Evolutionary conservation across 2,329 filamentous ascomycete species (phyloP).

Genomic region (Cladorrhinum sp.): DNA sequence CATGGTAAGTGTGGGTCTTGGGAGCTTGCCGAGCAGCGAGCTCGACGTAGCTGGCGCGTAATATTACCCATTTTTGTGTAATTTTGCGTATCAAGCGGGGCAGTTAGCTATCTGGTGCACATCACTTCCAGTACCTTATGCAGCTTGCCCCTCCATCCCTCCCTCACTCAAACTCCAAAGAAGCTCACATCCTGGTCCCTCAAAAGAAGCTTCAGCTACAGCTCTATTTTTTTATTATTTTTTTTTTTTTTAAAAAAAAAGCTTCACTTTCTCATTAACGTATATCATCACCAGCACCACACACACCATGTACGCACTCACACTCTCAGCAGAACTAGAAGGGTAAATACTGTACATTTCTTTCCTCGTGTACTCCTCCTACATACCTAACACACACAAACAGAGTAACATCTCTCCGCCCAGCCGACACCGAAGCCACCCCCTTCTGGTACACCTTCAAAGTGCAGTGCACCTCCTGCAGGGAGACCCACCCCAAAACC

Average conservation of each 20-base stretch:
- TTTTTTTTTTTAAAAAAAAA: no score
- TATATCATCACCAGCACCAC: neutral
- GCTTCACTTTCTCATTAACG: neutral
- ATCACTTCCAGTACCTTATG: no score
- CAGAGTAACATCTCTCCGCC: constrained; percentile 87
- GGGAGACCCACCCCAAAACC: constrained; percentile 83
- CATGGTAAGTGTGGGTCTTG: neutral
- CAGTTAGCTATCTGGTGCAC: neutral
- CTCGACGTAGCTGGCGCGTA: neutral
- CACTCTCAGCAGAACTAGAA: constrained; percentile 64
- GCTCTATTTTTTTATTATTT: no score
- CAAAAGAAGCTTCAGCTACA: neutral
- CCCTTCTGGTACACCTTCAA: constrained; percentile 98
- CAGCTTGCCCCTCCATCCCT: neutral
- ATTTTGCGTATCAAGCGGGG: neutral
- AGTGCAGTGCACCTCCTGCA: constrained; percentile 96
- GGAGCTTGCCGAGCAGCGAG: neutral
- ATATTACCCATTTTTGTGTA: neutral
- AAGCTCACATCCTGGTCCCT: constrained; percentile 3
- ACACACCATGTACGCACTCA: constrained; percentile 60
- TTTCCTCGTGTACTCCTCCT: neutral
- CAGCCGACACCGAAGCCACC: constrained; percentile 73
- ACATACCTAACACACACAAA: neutral
- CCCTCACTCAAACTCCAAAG: neutral
- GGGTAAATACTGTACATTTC: constrained; percentile 47